phyloP scores from a whole-genome alignment of 2,329 filamentous ascomycete genomes.

The Calcarisporium arbuscula region DNA sequence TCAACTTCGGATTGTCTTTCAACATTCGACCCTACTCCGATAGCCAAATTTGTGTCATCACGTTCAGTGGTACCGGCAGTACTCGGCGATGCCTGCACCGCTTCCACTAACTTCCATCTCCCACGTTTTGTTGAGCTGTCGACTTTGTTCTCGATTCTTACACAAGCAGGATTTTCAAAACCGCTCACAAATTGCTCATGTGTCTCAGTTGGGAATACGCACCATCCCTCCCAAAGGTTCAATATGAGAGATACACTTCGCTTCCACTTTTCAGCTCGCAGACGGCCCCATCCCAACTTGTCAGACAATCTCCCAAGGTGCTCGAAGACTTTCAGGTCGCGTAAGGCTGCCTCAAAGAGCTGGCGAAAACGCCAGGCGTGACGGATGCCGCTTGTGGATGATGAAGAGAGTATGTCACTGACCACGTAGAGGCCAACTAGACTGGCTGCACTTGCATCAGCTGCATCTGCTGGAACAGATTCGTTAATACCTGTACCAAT shows the following conservation, averaged over 20 bases:
- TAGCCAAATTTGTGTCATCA: constrained; percentile 5
- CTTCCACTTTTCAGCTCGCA: constrained; percentile 81
- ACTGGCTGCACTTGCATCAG: constrained; percentile 65
- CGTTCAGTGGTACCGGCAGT: constrained; percentile 8
- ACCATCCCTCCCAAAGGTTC: constrained; percentile 65
- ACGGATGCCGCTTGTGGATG: constrained; percentile 68
- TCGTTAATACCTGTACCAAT: constrained; percentile 23
- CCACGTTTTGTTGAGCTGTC: constrained; percentile 25
- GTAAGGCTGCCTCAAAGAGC: constrained; percentile 69
- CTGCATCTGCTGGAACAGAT: constrained; percentile 27
- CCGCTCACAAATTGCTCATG: constrained; percentile 64
- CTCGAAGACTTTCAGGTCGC: constrained; percentile 64
- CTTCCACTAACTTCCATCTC: constrained; percentile 48
- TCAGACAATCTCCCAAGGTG: constrained; percentile 67
- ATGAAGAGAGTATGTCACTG: constrained; percentile 72
- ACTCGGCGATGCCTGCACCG: constrained; percentile 2
- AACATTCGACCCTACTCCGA: constrained; percentile 17
- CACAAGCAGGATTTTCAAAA: constrained; percentile 63
- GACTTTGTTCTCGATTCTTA: constrained; percentile 21
- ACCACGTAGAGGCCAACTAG: constrained; percentile 75
- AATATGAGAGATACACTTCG: constrained; percentile 65
- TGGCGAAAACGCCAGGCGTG: constrained; percentile 84
- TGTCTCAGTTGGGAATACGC: constrained; percentile 65
- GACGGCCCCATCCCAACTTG: constrained; percentile 68
- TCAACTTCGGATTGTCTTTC: constrained; percentile 34